Evolutionary conservation across 768 basidiomycete species (phyloP), one percentile per base, ranked within the genome.

Genomic region (Mycena amicta): DNA sequence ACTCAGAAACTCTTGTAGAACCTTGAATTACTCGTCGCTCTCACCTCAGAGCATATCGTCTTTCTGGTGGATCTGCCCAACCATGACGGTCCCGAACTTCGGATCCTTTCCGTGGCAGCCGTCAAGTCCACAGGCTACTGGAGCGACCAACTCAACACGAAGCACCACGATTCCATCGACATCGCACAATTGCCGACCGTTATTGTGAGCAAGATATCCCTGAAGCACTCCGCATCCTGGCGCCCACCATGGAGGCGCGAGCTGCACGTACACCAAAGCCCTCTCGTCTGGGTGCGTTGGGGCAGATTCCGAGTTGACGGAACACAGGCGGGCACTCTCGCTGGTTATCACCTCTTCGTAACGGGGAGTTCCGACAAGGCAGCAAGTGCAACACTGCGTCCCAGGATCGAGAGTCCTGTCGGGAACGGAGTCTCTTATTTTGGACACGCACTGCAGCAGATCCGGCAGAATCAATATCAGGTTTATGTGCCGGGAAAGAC

Each of bases 261-360:
- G 30, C 25, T 61, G n/a, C 46, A 22, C 39, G 56, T 33, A 1
- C 37, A 57, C 31, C 39, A 20, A 11, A 61, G 56, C 11, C 56
- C 56, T 3, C 26, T 46, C n/a, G 28, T 54, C 15, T 59, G 60
- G 52, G 31, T 56, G 16, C 28, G 16, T 18, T 5, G 54, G 3
- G 25, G 13, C 2, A 50, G 39, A 3, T 46, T n/a, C 50, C 22
- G 11, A 3, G 47, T n/a, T n/a, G n/a, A n/a, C n/a, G n/a, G n/a
- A n/a, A n/a, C n/a, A 40, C 39, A 13, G 49, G 52, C 2, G 11
- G 29, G 43, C 11, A 15, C 40, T 53, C 26, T n/a, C n/a, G n/a
- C n/a, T n/a, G 22, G 43, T 8, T 45, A 45, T 23, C 43, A 45
- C 56, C 50, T 3, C 54, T 56, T 20, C 18, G 33, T 37, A 8